These are phyloP conservation scores for Lenzites betulinus DNA, from an alignment of 768 basidiomycete species.

Conservation along the genomic window DNA sequence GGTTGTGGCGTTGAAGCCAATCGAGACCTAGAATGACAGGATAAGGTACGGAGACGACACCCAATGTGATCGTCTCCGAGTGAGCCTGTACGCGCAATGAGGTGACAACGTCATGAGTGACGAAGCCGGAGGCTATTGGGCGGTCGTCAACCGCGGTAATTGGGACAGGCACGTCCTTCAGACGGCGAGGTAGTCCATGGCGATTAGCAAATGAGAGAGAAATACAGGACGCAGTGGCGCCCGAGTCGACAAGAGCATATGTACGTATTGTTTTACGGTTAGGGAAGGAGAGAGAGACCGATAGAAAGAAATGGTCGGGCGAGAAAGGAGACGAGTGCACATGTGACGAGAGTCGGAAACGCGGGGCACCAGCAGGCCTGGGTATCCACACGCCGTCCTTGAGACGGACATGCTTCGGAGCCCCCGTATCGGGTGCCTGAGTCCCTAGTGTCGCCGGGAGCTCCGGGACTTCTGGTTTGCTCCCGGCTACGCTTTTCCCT, in stretches of 20 bases:
- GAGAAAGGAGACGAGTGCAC: conserved; percentile 4
- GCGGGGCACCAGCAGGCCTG: conserved; percentile 6
- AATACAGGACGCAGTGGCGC: conserved; percentile 40
- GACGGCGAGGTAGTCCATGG: conserved; percentile 1
- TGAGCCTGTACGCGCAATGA: conserved; percentile 29
- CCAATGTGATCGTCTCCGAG: no score
- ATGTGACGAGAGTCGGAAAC: no score
- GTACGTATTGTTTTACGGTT: conserved; percentile 34
- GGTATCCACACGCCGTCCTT: conserved; percentile 2
- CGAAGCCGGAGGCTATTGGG: background rate
- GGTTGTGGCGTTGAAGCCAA: conserved; percentile 41
- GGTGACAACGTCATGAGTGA: conserved; percentile 21
- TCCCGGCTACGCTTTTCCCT: conserved; percentile 32
- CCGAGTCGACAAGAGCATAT: conserved; percentile 40
- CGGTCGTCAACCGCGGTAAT: background rate
- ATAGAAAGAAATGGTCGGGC: conserved; percentile 29
- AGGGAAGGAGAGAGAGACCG: conserved; percentile 34
- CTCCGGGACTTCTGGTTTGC: conserved; percentile 18
- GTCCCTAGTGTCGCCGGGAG: conserved; percentile 22
- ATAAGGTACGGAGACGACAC: no score
- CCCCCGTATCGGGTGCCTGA: conserved; percentile 5
- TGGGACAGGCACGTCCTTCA: conserved; percentile 8
- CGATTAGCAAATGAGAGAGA: conserved; percentile 36
- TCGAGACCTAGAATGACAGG: conserved; percentile 41
- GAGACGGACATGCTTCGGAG: conserved; percentile 3